Conservation (phyloP, 768 basidiomycete genomes). For the Trametes elegans region DNA sequence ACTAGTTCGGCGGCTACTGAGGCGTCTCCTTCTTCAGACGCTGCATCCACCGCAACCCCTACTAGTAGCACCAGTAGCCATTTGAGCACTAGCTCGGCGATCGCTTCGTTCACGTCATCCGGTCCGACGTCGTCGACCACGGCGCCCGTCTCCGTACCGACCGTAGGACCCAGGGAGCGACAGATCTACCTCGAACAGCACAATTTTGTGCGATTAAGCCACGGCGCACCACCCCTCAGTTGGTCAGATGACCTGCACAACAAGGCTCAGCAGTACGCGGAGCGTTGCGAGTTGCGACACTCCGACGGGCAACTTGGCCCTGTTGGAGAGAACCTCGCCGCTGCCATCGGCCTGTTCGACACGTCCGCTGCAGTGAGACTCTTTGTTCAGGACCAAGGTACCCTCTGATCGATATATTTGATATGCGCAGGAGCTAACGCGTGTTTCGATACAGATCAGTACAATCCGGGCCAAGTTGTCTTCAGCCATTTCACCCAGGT, state of each 20-base stretch:
- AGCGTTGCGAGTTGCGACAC: constrained; percentile 63
- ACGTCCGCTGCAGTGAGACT: constrained; percentile 45
- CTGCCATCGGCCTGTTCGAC: constrained; percentile 55
- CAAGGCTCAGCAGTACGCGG: constrained; percentile 66
- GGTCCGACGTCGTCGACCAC: constrained; percentile 44
- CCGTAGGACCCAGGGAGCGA: constrained; percentile 34
- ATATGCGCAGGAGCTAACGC: neutral
- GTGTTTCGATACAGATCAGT: constrained; percentile 20
- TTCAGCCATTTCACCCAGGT: constrained; percentile 57
- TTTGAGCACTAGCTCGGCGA: neutral
- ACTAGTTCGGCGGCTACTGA: neutral
- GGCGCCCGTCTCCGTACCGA: constrained; percentile 51
- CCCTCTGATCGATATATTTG: constrained; percentile 16
- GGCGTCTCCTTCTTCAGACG: neutral
- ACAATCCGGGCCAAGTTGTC: constrained; percentile 42
- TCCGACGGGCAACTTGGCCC: constrained; percentile 61
- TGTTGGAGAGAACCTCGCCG: constrained; percentile 72
- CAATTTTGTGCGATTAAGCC: constrained; percentile 55
- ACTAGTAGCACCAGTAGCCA: neutral
- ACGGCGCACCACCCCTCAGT: constrained; percentile 57
- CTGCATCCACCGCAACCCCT: neutral
- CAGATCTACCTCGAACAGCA: constrained; percentile 54
- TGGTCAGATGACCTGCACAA: constrained; percentile 59
- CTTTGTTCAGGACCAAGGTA: constrained; percentile 52
- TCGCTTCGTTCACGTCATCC: neutral